Percentiles rank a stretch among this genome's conserved stretches.
Evolutionary conservation across 805 yeast species (phyloP).

Genomic region (Metschnikowia drakensbergensis): DNA sequence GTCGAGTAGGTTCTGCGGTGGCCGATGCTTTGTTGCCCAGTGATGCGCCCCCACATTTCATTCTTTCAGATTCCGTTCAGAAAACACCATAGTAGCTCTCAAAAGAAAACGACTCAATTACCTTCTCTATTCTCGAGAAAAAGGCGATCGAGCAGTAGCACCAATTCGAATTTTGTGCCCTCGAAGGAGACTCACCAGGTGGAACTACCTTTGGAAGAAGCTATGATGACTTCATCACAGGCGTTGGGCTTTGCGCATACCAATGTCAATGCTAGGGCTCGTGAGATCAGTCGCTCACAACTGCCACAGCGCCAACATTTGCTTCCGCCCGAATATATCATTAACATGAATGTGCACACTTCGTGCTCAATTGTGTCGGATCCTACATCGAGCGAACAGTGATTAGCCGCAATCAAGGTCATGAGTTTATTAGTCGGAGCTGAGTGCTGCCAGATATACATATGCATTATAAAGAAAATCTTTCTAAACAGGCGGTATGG

Average conservation of each 20-base stretch:
- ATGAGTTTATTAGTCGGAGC: not conserved
- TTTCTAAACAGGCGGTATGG: conserved; percentile 68
- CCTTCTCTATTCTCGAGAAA: not conserved
- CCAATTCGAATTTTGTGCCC: not conserved
- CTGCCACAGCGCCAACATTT: conserved; percentile 1
- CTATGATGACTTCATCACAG: conserved; percentile 9
- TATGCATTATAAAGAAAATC: not conserved
- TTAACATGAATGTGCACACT: conserved; percentile 6
- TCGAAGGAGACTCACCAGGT: not conserved
- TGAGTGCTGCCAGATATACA: not conserved
- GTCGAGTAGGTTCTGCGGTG: not conserved
- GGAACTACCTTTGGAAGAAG: not conserved
- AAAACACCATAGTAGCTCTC: not conserved
- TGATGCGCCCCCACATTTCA: not conserved
- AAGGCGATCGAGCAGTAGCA: conserved; percentile 3
- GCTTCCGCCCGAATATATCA: conserved; percentile 8
- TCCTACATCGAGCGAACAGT: not conserved
- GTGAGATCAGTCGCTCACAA: not conserved
- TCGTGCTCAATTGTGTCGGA: not conserved
- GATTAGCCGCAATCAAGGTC: not conserved
- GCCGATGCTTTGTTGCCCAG: conserved; percentile 1
- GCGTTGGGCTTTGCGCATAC: conserved; percentile 6
- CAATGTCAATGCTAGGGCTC: conserved; percentile 6
- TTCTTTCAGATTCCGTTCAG: not conserved
- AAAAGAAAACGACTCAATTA: not conserved